Percentiles rank a stretch among this genome's conserved stretches.
Conservation (phyloP, 2,329 filamentous ascomycete genomes). For the Colletotrichum lentis region DNA sequence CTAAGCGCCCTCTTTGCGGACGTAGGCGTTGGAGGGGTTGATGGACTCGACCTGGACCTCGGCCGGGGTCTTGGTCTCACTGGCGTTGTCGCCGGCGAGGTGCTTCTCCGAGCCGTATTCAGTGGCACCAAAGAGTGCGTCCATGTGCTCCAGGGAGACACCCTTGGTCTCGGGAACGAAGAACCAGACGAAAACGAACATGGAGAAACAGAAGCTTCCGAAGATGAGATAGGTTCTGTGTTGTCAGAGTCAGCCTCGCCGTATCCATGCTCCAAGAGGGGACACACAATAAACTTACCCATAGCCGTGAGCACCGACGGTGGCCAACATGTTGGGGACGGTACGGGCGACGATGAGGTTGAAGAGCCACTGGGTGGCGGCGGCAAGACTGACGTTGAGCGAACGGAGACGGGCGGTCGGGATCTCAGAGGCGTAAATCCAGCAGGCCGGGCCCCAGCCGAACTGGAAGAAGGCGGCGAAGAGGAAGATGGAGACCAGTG, state of each 20-base stretch:
- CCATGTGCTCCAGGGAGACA: conserved; percentile 39
- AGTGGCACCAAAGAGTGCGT: conserved; percentile 36
- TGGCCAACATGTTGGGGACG: conserved; percentile 69
- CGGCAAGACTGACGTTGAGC: conserved; percentile 70
- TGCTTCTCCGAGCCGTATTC: conserved; percentile 35
- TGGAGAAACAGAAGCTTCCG: conserved; percentile 68
- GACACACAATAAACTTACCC: conserved; percentile 43
- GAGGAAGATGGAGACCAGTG: conserved; percentile 71
- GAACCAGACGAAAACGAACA: conserved; percentile 71
- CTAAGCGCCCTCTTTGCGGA: conserved; percentile 35
- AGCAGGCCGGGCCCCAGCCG: conserved; percentile 62
- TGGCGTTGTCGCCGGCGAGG: conserved; percentile 28
- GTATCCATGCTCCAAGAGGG: rapidly evolving
- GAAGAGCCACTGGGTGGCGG: conserved; percentile 74
- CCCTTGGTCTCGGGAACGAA: conserved; percentile 71
- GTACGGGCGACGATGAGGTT: conserved; percentile 73
- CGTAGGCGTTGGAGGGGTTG: conserved; percentile 30
- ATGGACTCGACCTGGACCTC: conserved; percentile 31
- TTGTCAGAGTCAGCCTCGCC: neutral
- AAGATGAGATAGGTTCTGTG: conserved; percentile 69
- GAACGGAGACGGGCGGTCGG: conserved; percentile 68
- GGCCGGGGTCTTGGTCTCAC: conserved; percentile 26
- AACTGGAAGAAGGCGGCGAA: conserved; percentile 64
- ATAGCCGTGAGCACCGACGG: conserved; percentile 47
- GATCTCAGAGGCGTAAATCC: conserved; percentile 64